Evolutionary conservation across 805 yeast genomes (phyloP).

Genomic region (Yarrowia sp.): DNA sequence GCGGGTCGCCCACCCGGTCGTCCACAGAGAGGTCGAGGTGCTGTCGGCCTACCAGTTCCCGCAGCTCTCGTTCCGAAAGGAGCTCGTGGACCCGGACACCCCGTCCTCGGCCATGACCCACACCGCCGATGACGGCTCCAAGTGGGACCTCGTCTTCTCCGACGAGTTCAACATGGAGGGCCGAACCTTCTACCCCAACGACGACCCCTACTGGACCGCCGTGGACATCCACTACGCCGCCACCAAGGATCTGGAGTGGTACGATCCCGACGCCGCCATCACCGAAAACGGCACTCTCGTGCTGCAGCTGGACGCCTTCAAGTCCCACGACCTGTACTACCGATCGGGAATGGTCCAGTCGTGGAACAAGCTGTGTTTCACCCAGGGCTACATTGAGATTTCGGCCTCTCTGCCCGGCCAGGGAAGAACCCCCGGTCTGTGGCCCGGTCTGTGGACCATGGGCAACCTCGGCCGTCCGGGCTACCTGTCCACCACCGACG

Average conservation of each 20-base stretch:
- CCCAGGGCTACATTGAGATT: conserved; percentile 80
- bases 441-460: conserved; percentile 98
- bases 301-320: conserved; percentile 79
- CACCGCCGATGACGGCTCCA: conserved; percentile 64
- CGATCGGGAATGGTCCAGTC: conserved; percentile 91
- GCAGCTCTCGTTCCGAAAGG: conserved; percentile 64
- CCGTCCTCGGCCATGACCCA: conserved; percentile 61
- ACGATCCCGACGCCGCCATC: conserved; percentile 85
- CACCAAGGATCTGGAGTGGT: conserved; percentile 92
- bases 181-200: conserved; percentile 86
- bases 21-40: conserved; percentile 46
- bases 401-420: conserved; percentile 80
- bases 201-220: conserved; percentile 90
- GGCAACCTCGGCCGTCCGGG: conserved; percentile 96
- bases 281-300: conserved; percentile 76
- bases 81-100: conserved; percentile 75
- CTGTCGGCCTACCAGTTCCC: conserved; percentile 67
- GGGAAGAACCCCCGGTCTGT: conserved; percentile 79
- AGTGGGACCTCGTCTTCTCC: conserved; percentile 81
- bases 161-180: conserved; percentile 93
- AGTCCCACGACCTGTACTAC: conserved; percentile 79
- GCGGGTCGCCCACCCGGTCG: conserved; percentile 52
- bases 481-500: conserved; percentile 83
- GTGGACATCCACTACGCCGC: conserved; percentile 85
- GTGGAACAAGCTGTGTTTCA: conserved; percentile 91